Base-by-base conservation (phyloP, 148 eudicot genomes). In the Diospyros lotus region DNA sequence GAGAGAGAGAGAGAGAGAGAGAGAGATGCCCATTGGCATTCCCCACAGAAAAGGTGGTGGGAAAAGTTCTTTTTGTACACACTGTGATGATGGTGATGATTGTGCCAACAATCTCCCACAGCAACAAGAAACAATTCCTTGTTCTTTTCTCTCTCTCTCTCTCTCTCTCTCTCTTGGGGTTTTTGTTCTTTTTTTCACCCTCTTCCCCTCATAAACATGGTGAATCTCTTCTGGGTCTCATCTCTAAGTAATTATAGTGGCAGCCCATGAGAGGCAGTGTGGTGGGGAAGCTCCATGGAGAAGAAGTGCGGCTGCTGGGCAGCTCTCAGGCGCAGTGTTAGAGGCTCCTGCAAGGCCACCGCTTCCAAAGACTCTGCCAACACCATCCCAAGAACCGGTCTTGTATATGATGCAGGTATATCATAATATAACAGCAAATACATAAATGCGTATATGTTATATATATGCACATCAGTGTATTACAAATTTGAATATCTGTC, bases 381-480 rank as follows among this genome's bases (percentile, higher is more conserved):
- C 71, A 80, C 87, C 59, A 87, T 89, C 61, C 88, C 94, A n/a
- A 79, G 89, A 58, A 83, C 85, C 41, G 86, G 97, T 80, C 96
- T 94, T 89, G 93, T 92, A 65, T 90, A 86, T 86, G 98, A 94
- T 92, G 92, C 98, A 83, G 97, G 96, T 90, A 82, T 59, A 48
- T 15, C 17, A 3, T 1, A n/a, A 0, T 41, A 2, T 13, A 43
- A 14, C 4, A 15, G 3, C 53, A 7, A 7, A 2, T 28, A 12
- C 18, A 6, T n/a, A 28, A 53, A 14, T 48, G 39, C 7, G 51
- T 65, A 28, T 28, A 28, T 28, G 28, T 28, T 28, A 28, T 0
- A 12, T 58, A 64, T 17, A 28, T 56, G 52, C 65, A 67, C 64
- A 43, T 59, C 46, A 18, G 18, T 38, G 15, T 9, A 17, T 68